These are phyloP conservation scores for Saccharomyces hybrid DNA, from an alignment of 1,139 yeast genomes.

Conservation along the genomic window DNA sequence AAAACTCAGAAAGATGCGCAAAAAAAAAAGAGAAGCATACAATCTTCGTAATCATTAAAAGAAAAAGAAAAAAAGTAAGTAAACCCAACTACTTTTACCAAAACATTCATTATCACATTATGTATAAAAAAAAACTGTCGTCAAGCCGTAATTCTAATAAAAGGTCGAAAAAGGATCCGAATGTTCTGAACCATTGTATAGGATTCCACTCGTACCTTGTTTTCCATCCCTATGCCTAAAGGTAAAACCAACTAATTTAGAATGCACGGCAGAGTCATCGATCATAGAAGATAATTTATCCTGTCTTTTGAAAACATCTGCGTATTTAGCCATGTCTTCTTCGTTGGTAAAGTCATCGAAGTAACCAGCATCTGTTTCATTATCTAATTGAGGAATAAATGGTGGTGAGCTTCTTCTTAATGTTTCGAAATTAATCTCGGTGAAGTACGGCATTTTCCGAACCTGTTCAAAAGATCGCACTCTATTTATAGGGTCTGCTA, in stretches of 20 bases:
- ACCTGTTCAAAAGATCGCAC: constrained; percentile 74
- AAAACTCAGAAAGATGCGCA: not conserved
- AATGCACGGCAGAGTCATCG: constrained; percentile 54
- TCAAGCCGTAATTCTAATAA: constrained; percentile 19
- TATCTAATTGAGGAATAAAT: constrained; percentile 91
- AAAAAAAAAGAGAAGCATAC: not conserved
- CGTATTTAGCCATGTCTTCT: constrained; percentile 94
- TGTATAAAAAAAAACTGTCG: not conserved
- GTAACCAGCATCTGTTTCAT: constrained; percentile 97
- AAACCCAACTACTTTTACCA: not conserved
- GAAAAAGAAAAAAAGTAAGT: not conserved
- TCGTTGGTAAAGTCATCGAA: constrained; percentile 96
- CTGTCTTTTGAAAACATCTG: constrained; percentile 89
- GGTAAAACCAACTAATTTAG: constrained; percentile 91
- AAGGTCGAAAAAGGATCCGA: constrained; percentile 39
- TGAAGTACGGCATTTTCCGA: constrained; percentile 69
- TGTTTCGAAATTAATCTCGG: constrained; percentile 70
- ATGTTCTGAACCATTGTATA: constrained; percentile 33
- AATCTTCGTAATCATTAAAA: not conserved
- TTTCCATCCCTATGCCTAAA: constrained; percentile 75
- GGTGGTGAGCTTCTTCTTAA: constrained; percentile 77
- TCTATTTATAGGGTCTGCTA: constrained; percentile 73
- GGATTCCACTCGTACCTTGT: constrained; percentile 35
- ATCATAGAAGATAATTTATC: constrained; percentile 78
- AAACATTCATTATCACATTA: not conserved